Evolutionary conservation across 768 basidiomycete species (phyloP), one percentile per base, ranked within the genome.

Genomic region (Lactarius trivialis): DNA sequence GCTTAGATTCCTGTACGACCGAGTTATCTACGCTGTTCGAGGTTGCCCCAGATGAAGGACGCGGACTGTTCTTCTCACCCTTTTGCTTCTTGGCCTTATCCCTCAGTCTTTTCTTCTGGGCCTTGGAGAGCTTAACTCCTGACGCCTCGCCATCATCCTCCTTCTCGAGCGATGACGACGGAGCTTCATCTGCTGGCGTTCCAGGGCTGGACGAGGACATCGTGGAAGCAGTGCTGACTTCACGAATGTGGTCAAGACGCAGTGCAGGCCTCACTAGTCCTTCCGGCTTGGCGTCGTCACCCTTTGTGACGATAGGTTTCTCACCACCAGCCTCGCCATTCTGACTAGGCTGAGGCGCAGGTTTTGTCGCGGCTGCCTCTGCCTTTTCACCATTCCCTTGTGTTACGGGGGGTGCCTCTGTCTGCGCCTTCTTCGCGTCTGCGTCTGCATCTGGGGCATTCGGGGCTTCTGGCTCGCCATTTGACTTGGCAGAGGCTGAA

Each of bases 11-110:
- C 64, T 65, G 60, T 49, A 28, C 61, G 24, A 9, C 36, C 60
- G 55, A 24, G 41, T 62, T 53, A 56, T 65, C 51, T 54, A 33
- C 52, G 14, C 28, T 37, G 58, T 53, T 56, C 52, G 37, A 37
- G 21, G 41, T 45, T 28, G 51, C 41, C 34, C 43, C 55, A 34
- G 58, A 41, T 39, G 58, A 34, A 41, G 34, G 34, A 48, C 4
- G 45, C 26, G 33, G 30, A 65, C 55, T 56, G 36, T 60, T 60
- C 49, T 56, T 65, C 58, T 66, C 56, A 65, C 63, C 63, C 63
- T 65, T 15, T 51, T 56, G 21, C 24, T 56, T 36, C 39, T 3
- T 48, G 14, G n/a, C 30, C 28, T 2, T 39, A 9, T 14, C 2
- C 28, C 24, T 33, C 17, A 24, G 0, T 34, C 32, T 7, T 52